Base-by-base conservation (phyloP, 345 rosid genomes). In the Nephelium lappaceum region DNA sequence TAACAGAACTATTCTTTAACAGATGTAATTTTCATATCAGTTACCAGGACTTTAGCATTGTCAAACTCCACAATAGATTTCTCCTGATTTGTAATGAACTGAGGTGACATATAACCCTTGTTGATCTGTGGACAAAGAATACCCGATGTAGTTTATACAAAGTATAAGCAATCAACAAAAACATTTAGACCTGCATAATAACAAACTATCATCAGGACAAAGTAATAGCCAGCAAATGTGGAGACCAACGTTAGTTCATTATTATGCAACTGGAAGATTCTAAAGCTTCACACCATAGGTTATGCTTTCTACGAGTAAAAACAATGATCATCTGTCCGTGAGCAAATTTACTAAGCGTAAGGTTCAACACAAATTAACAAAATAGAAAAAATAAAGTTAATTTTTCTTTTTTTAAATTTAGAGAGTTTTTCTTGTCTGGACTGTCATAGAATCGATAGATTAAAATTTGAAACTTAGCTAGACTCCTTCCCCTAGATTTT, bases 41-140 rank as follows among this genome's bases (percentile, higher is more conserved):
- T 92, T 67, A 95, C 95, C 12, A 92, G 87, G 75, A 91, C 88
- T 83, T 76, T 95, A 66, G 95, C 85, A 82, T 93, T 92, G 76
- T 89, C 95, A 79, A 95, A 93, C 83, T 92, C 95, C 83, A 93
- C 93, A 9, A 76, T 77, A 78, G 93, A 91, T 57, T 83, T 93
- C 43, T 89, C 96, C 74, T 86, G 95, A 79, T 93, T 95, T 47
- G 96, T 92, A 66, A 95, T 88, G 93, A 95, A 95, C 3, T 83
- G 91, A 11, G 95, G 89, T 0, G 92, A 92, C 89, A 91, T 91
- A 71, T 88, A 91, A 58, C 97, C 99, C 91, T 90, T 90, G 81
- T 95, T 96, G 83, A 93, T 77, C 98, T 92, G 88, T 67, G 43
- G 47, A 85, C 67, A 86, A 76, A 38, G 45, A 70, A 74, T 6